phyloP scores from a whole-genome alignment of 2,329 filamentous ascomycete genomes.

The Cladophialophora psammophila region DNA sequence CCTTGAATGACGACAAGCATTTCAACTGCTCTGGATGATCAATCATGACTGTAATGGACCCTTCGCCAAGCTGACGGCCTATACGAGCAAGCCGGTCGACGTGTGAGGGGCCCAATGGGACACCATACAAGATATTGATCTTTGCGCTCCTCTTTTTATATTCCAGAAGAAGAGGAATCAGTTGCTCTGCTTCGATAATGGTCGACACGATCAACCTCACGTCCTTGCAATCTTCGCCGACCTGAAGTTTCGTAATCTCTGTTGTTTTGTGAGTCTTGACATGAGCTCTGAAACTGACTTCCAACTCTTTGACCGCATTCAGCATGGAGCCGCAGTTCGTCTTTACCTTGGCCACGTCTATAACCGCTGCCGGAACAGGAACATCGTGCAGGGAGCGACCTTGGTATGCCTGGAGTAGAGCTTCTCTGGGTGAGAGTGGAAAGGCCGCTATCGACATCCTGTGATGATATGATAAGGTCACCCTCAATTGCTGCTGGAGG shows the following conservation, averaged over 20 bases:
- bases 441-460: slow-evolving; percentile 26
- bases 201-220: slow-evolving; percentile 76
- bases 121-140: slow-evolving; percentile 75
- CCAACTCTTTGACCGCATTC: slow-evolving; percentile 64
- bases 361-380: slow-evolving; percentile 70
- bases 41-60: slow-evolving; percentile 69
- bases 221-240: slow-evolving; percentile 63
- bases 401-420: slow-evolving; percentile 54
- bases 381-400: slow-evolving; percentile 68
- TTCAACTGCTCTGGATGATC: slow-evolving; percentile 71
- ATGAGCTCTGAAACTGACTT: slow-evolving; percentile 75
- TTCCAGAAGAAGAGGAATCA: slow-evolving; percentile 67
- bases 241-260: slow-evolving; percentile 72
- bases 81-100: slow-evolving; percentile 67
- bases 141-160: slow-evolving; percentile 61
- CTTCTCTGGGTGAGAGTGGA: slow-evolving; percentile 33
- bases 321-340: slow-evolving; percentile 77
- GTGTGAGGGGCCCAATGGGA: slow-evolving; percentile 70
- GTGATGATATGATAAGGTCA: neutral
- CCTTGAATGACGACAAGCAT: slow-evolving; percentile 55
- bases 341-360: slow-evolving; percentile 71
- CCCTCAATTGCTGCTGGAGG: neutral
- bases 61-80: slow-evolving; percentile 62
- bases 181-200: slow-evolving; percentile 73
- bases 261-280: slow-evolving; percentile 84